Conservation (phyloP, 2,329 filamentous ascomycete genomes). For the Cladophialophora exuberans region DNA sequence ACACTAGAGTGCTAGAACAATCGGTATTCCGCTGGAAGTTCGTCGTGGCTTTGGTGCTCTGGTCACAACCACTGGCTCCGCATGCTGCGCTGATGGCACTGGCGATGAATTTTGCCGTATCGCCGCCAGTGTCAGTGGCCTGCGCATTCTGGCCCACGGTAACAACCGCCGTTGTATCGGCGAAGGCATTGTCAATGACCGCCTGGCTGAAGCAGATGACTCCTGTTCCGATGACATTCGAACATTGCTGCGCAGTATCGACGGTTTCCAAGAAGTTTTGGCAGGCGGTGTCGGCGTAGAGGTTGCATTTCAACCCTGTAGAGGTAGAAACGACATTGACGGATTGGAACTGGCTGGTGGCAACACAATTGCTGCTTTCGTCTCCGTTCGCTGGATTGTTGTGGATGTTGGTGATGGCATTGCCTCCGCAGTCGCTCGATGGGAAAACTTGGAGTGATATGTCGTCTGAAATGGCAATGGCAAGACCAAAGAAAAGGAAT, state of each 20-base stretch:
- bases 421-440: background rate
- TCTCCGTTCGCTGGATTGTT: background rate
- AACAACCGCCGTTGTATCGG: background rate
- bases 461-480: background rate
- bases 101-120: background rate
- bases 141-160: background rate
- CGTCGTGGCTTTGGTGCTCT: background rate
- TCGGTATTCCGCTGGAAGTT: background rate
- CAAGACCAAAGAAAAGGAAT: background rate
- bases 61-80: background rate
- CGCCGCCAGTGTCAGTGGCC: background rate
- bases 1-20: background rate
- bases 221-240: background rate
- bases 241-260: background rate
- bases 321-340: background rate
- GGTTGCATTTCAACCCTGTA: background rate
- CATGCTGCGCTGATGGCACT: background rate
- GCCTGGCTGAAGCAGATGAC: background rate
- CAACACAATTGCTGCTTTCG: background rate
- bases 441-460: background rate
- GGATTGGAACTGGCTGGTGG: background rate
- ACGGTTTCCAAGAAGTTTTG: background rate
- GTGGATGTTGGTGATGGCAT: background rate
- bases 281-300: background rate
- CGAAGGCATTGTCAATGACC: background rate